Evolutionary conservation across 2,329 filamentous ascomycete genomes (phyloP), one percentile per base, ranked within the genome.

Genomic region (Xylaria sp.): DNA sequence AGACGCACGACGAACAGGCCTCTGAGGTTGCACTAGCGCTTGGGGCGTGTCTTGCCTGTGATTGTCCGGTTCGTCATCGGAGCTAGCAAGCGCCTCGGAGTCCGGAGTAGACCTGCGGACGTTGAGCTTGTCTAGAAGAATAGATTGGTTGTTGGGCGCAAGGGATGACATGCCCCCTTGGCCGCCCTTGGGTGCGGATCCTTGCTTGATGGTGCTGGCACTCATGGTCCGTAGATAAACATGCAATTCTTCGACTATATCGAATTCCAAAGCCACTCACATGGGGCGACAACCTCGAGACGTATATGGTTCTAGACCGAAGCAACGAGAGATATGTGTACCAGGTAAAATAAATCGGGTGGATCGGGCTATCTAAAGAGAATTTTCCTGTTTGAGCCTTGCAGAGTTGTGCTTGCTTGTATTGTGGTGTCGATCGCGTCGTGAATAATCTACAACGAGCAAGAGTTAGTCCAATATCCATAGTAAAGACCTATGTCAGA

Each of bases 71-170:
- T 99, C 96, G 79, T 98, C 96, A 79, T 98, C 96, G 13, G 94
- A 97, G 73, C 95, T 98, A 61, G 92, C 94, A 68, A 98, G 84
- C 60, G 93, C 95, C 79, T 98, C 95, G 3, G 94, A 97, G 78
- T 98, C 96, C 26, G 95, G 95, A 1, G 95, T 97, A 7, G 93
- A 94, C 63, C 92, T 92, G 74, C 94, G 89, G 65, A 90, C 87
- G 75, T 92, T 92, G 59, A 91, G 85, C 79, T 94, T 96, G 59
- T 95, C 93, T 40, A 93, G 85, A 57, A 93, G 82, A 46, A 90
- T 83, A 46, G 89, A 88, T 67, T 91, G 89, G 74, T 85, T 91
- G 74, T 81, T 88, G 26, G 88, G 83, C 63, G 86, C 79, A 71
- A 83, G 79, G 69, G 81, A 73, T 73, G 84, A 75, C 76, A 83